Evolutionary conservation across 495 filamentous ascomycete species (phyloP), one percentile per base, ranked within the genome.

Genomic region (Hyaloscypha finlandica): DNA sequence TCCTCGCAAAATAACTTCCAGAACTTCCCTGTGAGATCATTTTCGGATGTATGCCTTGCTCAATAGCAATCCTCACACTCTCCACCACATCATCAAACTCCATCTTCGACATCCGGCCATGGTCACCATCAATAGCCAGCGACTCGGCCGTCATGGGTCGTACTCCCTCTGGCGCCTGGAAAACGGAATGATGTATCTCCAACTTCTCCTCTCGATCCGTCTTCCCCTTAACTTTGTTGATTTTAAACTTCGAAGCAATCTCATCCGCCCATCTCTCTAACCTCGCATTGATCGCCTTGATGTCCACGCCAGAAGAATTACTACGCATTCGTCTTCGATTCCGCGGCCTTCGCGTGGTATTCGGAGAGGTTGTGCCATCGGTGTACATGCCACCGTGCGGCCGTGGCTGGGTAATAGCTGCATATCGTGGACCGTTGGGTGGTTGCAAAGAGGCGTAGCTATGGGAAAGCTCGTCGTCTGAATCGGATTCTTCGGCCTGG

Each of bases 21-120:
- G 94, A 97, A 77, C 93, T 97, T 31, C 95, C 95, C 77, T 99
- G 94, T 1, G 94, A 88, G 64, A 99, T 99, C 86, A 98, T 90
- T 63, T 89, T 92, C 29, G 95, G 95, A 76, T 99, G 96, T 57
- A 94, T 87, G 37, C 91, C 94, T 75, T 96, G 86, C 77, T 92
- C 90, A 69, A 99, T 99, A 59, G 95, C 95, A 42, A 86, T 74
- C 67, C 90, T 86, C 32, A 98, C 94, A 74, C 93, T 94, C 71
- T 96, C 92, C n/a, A 97, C 89, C 19, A 92, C 85, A 52, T 88
- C 87, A 65, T 98, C 94, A 73, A 97, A 99, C 70, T 94, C 88
- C 35, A 84, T 81, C 72, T 89, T 91, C 25, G 89, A 90, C 80
- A 89, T 89, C 71, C 87, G 82, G 8, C 76, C 76, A 62, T 79